Evolutionary conservation across 345 rosid genomes (phyloP).

Genomic region (Acer saccharum): DNA sequence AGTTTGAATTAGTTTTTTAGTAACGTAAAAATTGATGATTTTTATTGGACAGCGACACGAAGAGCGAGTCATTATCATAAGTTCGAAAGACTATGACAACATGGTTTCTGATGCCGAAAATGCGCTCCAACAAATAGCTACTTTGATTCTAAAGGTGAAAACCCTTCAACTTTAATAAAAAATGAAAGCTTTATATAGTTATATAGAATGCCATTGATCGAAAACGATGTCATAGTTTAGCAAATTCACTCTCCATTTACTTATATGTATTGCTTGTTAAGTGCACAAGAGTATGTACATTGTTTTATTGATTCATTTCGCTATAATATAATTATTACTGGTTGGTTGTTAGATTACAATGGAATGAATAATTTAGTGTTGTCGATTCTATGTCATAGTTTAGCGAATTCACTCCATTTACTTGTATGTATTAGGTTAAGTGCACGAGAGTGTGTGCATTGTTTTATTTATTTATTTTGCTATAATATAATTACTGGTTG

Average conservation of each 20-base stretch:
- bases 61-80: slow-evolving; percentile 74
- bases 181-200: neutral
- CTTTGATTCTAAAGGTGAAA: slow-evolving; percentile 50
- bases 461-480: neutral
- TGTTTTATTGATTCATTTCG: neutral
- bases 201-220: neutral
- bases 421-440: neutral
- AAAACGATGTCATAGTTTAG: neutral
- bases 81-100: slow-evolving; percentile 53
- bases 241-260: neutral
- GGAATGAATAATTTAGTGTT: slow-evolving; percentile 3
- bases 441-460: neutral
- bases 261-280: neutral
- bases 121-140: slow-evolving; percentile 58
- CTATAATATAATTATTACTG: neutral
- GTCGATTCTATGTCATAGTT: neutral
- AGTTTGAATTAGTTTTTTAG: neutral
- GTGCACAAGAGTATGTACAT: neutral
- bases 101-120: slow-evolving; percentile 54
- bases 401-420: neutral
- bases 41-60: slow-evolving; percentile 54
- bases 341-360: neutral
- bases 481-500: too few species aligned
- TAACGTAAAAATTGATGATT: neutral
- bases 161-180: neutral